A percentile compares a stretch with the other conserved stretches of the same genome.
Conservation (phyloP, 148 eudicot species). For the Chenopodium quinoa region DNA sequence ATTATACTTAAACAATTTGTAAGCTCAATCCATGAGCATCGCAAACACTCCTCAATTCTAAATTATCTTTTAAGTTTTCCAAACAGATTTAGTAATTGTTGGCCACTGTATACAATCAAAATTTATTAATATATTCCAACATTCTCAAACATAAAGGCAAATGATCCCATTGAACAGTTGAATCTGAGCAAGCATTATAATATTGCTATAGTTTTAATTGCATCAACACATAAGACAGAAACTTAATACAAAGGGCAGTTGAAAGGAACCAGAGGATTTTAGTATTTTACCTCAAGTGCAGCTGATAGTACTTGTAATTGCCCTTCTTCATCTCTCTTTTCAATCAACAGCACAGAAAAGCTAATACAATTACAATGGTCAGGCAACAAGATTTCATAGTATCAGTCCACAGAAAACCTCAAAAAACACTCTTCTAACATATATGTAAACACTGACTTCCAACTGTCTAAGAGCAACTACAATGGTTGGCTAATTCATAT, state of each 20-base stretch:
- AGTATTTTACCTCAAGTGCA: constrained; percentile 71
- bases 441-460: neutral
- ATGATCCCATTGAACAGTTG: too few species aligned
- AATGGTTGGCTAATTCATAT: too few species aligned
- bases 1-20: neutral
- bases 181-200: neutral
- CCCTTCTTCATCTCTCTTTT: constrained; percentile 87
- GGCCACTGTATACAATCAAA: neutral
- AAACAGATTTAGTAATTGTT: too few species aligned
- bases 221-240: constrained; percentile 2
- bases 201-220: neutral
- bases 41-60: neutral
- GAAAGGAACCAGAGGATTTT: constrained; percentile 10
- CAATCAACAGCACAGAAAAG: constrained; percentile 82
- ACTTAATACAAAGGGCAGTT: neutral
- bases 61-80: neutral
- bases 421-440: neutral
- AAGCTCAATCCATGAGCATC: neutral
- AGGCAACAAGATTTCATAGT: neutral
- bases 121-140: too few species aligned
- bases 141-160: neutral
- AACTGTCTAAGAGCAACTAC: neutral
- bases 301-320: constrained; percentile 92
- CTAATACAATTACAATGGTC: constrained; percentile 37
- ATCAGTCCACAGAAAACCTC: neutral